These are phyloP conservation scores for Populus deltoides DNA, from an alignment of 345 rosid species.

Conservation along the genomic window DNA sequence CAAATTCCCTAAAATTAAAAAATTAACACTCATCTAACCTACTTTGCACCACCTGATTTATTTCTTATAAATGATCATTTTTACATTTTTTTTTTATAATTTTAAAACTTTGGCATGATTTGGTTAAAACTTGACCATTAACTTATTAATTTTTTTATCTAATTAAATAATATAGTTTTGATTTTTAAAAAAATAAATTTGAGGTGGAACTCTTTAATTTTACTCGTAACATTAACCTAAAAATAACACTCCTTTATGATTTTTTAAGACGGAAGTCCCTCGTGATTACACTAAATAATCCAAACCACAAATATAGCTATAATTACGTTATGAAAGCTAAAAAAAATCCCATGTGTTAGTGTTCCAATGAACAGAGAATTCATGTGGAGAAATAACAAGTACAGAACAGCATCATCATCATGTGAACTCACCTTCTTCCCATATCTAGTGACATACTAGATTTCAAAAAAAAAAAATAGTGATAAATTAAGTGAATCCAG, in stretches of 20 bases:
- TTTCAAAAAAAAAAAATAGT: too few relatives aligned
- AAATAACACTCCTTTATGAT: too few relatives aligned
- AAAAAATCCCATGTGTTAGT: neutral
- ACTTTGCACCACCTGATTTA: neutral
- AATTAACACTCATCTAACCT: neutral
- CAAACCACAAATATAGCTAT: neutral
- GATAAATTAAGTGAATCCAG: rapidly evolving
- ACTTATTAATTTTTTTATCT: too few relatives aligned
- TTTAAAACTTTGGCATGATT: too few relatives aligned
- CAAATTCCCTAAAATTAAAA: neutral
- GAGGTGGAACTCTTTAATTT: too few relatives aligned
- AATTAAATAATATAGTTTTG: too few relatives aligned
- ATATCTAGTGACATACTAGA: slow-evolving; percentile 18
- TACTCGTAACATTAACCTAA: too few relatives aligned
- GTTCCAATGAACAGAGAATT: neutral
- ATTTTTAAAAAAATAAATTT: too few relatives aligned
- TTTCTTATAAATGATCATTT: neutral
- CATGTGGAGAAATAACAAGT: slow-evolving; percentile 11
- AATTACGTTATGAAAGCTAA: neutral
- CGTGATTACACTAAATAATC: neutral
- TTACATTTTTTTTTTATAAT: too few relatives aligned
- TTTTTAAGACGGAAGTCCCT: neutral
- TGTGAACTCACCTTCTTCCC: slow-evolving; percentile 6
- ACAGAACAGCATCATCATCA: neutral
- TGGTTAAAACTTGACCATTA: too few relatives aligned